These are phyloP conservation scores for Cercospora sp. DNA, from an alignment of 2,329 filamentous ascomycete species.

Conservation along the genomic window DNA sequence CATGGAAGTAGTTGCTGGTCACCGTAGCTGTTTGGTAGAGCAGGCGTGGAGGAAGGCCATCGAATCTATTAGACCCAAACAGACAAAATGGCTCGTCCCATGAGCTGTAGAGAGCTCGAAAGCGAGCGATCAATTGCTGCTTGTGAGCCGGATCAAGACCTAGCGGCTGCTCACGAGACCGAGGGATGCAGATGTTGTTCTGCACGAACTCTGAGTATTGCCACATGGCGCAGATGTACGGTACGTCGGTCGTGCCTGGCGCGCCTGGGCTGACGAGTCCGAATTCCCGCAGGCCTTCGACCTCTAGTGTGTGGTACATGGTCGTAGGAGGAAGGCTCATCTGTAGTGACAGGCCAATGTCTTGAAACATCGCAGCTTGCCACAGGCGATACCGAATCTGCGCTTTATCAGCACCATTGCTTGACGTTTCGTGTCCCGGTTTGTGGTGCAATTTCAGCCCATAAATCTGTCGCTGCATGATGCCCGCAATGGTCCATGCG, in stretches of 20 bases:
- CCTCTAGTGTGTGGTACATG: background rate
- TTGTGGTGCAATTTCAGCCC: background rate
- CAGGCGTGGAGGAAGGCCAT: background rate
- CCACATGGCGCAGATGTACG: background rate
- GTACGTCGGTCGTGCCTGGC: background rate
- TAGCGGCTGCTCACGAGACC: background rate
- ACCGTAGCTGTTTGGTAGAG: background rate
- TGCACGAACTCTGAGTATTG: background rate
- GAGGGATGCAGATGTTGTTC: background rate
- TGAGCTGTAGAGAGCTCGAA: background rate
- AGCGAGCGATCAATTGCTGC: background rate
- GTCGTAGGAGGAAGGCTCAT: background rate
- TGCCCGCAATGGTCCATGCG: background rate
- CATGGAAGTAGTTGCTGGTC: background rate
- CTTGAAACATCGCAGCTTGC: background rate
- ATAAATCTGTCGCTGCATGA: background rate
- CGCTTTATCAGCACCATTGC: background rate
- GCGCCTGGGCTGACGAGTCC: background rate
- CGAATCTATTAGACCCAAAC: background rate
- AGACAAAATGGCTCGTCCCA: background rate
- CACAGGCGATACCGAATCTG: background rate
- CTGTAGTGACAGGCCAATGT: background rate
- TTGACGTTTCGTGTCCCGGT: background rate
- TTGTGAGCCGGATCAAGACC: background rate
- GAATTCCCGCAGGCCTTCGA: background rate